phyloP scores from a whole-genome alignment of 1,139 yeast genomes.

The Eremothecium sinecaudum region DNA sequence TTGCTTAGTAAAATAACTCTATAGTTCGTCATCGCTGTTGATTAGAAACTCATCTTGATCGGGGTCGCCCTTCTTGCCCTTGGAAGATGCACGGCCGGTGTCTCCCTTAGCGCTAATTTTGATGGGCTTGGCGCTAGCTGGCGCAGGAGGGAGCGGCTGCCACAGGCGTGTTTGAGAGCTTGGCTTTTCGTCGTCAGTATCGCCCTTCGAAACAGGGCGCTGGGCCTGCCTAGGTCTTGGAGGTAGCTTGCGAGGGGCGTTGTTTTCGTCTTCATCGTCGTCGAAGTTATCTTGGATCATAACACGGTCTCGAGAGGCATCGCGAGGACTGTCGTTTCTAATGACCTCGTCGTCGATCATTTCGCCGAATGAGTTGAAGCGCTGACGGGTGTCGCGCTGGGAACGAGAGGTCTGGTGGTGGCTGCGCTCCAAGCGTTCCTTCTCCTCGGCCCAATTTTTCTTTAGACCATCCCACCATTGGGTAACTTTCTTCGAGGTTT shows the following conservation, averaged over 20 bases:
- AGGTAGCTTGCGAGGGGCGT: conserved; percentile 4
- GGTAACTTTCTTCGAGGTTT: conserved; percentile 69
- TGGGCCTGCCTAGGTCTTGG: neutral
- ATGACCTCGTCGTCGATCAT: conserved; percentile 24
- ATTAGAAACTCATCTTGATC: conserved; percentile 27
- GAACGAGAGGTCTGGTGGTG: conserved; percentile 22
- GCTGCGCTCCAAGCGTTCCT: conserved; percentile 16
- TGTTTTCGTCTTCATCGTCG: conserved; percentile 11
- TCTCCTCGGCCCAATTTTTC: conserved; percentile 21
- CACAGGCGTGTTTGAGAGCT: conserved; percentile 18
- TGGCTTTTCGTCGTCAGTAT: neutral
- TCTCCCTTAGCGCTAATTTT: conserved; percentile 14
- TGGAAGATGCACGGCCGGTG: neutral
- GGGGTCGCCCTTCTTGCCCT: conserved; percentile 10
- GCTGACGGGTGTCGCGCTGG: conserved; percentile 15
- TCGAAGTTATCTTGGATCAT: conserved; percentile 22
- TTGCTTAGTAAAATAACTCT: neutral
- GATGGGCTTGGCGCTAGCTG: conserved; percentile 21
- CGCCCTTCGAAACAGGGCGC: neutral
- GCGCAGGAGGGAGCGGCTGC: conserved; percentile 25
- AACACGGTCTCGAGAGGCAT: conserved; percentile 2
- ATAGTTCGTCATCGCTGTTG: conserved; percentile 27
- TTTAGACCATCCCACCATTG: conserved; percentile 73
- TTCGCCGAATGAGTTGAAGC: conserved; percentile 29
- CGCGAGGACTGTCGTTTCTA: neutral